phyloP scores from a whole-genome alignment of 2,329 filamentous ascomycete species.

The Drechslera avenae region DNA sequence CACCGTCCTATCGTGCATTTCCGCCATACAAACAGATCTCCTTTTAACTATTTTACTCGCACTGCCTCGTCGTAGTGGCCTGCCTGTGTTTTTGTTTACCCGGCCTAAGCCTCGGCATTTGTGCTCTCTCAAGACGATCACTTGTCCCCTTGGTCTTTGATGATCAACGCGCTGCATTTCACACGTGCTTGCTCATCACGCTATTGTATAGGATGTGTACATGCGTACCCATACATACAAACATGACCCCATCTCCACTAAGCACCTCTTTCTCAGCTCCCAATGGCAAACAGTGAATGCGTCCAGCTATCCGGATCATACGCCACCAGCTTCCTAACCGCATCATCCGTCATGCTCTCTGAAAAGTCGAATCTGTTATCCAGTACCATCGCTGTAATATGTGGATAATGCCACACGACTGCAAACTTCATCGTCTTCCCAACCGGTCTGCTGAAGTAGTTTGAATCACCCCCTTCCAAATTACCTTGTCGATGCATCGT shows the following conservation, averaged over 20 bases:
- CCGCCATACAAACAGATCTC: neutral
- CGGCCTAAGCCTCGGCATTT: no score
- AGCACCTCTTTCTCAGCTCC: constrained; percentile 21
- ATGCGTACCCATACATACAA: neutral
- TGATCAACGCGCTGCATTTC: no score
- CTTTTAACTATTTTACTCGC: no score
- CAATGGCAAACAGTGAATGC: constrained; percentile 49
- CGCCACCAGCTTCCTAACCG: constrained; percentile 44
- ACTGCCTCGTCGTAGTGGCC: no score
- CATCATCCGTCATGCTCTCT: constrained; percentile 37
- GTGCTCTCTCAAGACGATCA: no score
- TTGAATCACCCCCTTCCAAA: constrained; percentile 67
- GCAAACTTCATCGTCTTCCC: constrained; percentile 66
- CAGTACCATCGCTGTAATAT: constrained; percentile 44
- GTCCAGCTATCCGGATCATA: constrained; percentile 43
- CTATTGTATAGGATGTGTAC: neutral
- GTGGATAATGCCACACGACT: constrained; percentile 41
- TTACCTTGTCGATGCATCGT: constrained; percentile 66
- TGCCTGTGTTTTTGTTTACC: no score
- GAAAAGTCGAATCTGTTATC: constrained; percentile 48
- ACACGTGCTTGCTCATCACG: neutral
- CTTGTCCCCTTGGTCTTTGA: no score
- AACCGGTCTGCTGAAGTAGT: constrained; percentile 73
- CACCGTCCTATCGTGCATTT: neutral
- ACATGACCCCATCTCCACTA: neutral